Conservation (phyloP, 2,329 filamentous ascomycete genomes). For the Claviceps fusiformis region DNA sequence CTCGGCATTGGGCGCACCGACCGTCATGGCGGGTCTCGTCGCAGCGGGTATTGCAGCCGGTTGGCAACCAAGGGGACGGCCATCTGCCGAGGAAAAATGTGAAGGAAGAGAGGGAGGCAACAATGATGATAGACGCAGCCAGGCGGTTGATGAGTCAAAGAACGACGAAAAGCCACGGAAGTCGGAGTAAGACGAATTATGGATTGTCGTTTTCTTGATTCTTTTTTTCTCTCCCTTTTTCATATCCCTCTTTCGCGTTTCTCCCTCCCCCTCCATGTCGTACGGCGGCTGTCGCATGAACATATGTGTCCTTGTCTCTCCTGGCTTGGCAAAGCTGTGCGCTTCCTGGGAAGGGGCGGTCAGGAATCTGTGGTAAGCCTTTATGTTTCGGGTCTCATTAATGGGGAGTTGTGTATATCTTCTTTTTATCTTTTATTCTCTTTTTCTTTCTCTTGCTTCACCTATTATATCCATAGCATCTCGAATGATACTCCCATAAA, state of each 20-base stretch:
- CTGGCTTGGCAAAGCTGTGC: neutral
- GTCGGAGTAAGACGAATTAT: conserved; percentile 10
- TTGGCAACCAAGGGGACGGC: conserved; percentile 57
- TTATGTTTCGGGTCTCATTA: no score
- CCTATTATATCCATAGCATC: neutral
- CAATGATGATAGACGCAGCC: conserved; percentile 7
- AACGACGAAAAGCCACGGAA: conserved; percentile 12
- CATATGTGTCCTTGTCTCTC: neutral
- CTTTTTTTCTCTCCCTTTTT: neutral
- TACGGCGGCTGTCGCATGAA: neutral
- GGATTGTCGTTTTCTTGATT: neutral
- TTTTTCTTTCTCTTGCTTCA: neutral
- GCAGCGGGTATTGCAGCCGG: conserved; percentile 63
- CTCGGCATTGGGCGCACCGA: conserved; percentile 60
- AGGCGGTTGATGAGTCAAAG: conserved; percentile 4
- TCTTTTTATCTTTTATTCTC: neutral
- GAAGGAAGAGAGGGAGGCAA: conserved; percentile 2
- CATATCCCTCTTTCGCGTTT: neutral
- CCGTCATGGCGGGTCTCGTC: conserved; percentile 73
- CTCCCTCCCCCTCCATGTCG: neutral
- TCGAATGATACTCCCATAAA: neutral
- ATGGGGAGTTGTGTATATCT: neutral
- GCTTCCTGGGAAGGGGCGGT: neutral
- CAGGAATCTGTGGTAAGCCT: no score
- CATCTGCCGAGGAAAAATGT: conserved; percentile 14